Conservation (phyloP, 139 green algal species). For the Micromonas commoda region DNA sequence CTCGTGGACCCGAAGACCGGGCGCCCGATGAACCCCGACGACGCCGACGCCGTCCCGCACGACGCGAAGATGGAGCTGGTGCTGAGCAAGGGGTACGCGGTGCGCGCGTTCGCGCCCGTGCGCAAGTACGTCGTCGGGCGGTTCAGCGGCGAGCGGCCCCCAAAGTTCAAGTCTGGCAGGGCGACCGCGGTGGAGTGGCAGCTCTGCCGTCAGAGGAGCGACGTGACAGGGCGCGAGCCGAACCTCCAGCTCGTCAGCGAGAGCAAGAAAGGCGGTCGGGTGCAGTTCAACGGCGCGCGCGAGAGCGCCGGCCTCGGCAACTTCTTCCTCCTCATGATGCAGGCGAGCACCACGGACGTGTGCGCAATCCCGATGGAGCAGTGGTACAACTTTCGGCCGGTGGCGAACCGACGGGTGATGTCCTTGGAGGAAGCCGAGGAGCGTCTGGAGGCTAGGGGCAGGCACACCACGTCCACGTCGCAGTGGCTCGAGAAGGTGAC, state of each 20-base stretch:
- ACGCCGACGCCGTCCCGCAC: neutral
- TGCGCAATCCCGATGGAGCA: neutral
- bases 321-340: conserved; percentile 12
- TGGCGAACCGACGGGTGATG: neutral
- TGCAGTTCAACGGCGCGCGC: neutral
- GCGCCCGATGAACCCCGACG: neutral
- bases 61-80: neutral
- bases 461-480: neutral
- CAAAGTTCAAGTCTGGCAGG: neutral
- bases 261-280: conserved; percentile 6
- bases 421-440: conserved; percentile 16
- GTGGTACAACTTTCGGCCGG: conserved; percentile 12
- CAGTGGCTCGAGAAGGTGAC: neutral
- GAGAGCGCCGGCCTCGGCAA: neutral
- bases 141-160: neutral
- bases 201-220: neutral
- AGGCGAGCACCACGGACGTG: neutral
- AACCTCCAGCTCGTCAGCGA: neutral
- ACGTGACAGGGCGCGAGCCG: neutral
- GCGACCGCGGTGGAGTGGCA: conserved; percentile 14
- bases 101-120: neutral
- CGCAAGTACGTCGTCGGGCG: conserved; percentile 7
- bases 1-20: neutral
- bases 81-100: neutral
- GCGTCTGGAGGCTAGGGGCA: neutral